Base-by-base conservation (phyloP, 2,329 filamentous ascomycete species). In the Fusarium phyllophilum region DNA sequence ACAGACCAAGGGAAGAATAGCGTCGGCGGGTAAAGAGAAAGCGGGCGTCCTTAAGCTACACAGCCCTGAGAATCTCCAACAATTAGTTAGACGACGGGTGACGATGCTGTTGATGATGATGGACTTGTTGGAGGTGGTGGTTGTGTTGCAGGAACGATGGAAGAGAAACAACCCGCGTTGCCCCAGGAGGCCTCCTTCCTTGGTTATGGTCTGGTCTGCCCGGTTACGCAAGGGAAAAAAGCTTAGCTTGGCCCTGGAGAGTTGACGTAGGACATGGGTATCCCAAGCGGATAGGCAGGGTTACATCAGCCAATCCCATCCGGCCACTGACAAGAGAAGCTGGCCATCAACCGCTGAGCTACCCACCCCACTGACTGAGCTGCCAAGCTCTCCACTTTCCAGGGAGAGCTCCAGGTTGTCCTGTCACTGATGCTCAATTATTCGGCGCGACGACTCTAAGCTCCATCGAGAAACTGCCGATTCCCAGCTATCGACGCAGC, bases 231-330 rank as follows among this genome's bases (percentile, higher is more conserved):
- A 55, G 64, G 44, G 36, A 17, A 63, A 65, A 62, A 55, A 55
- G 51, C 49, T 52, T 55, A 55, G 62, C 58, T 63, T 66, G 62
- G 62, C 22, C 45, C 38, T 44, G n/a, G 42, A 36, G 41, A 41
- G 46, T 74, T 74, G 71, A 74, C 71, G 71, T 74, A 74, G 71
- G 54, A 72, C 71, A 73, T 74, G 71, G 71, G 58, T 68, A 34
- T 45, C 31, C 41, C 41, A 38, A 38, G 58, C 41, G 63, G 54
- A 74, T 72, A 56, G 34, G 24, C 41, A 36, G 49, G 36, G 34
- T 49, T 51, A 22, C 39, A 54, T 48, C 52, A 54, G 26, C 67
- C 48, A 41, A 51, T 44, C n/a, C 26, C 12, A 44, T 68, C 45
- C 17, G 39, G 11, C 44, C 26, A 24, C 26, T 44, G 49, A 46